Base-by-base conservation (phyloP, 371 early-diverging fungal species). In the Gilbertella persicaria region DNA sequence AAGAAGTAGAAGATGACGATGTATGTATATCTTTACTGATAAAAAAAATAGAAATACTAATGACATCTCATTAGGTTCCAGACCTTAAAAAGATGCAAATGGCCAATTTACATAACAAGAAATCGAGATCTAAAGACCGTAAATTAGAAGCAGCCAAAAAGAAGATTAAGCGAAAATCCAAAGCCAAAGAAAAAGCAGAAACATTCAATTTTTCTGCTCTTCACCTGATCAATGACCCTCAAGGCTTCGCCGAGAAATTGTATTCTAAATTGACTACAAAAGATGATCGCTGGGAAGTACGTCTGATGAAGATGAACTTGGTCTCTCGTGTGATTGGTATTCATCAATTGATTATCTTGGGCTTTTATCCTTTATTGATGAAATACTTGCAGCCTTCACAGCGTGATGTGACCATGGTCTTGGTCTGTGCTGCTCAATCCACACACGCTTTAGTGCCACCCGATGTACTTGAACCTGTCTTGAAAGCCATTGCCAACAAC, bases 381-480 rank as follows among this genome's bases (percentile, higher is more conserved):
- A 85, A 92, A 47, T 97, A 95, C 64, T 74, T 98, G 16, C 90
- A 94, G 60, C 98, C 98, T 10, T 90, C 92, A 50, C 97, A 98
- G 66, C 77, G 85, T 41, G 94, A 97, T 60, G 95, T 96, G 1
- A 95, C 96, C 25, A 78, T 82, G 71, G 89, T 98, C n/a, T 74
- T 98, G 38, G 96, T 94, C 10, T 84, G 87, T 54, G 73, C 88
- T 29, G 97, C 97, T 17, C 97, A 97, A 63, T 87, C 93, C 9
- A 80, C 88, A 8, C 97, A 98, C 67, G 84, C 93, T 8, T 75
- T 97, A 8, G 88, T 95, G 4, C 97, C 98, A 25, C 96, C 97
- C 3, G 98, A 98, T 62, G 86, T 77, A 1, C 70, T 96, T 49
- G 88, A 88, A 57, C 87, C 91, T 13, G 85, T 95, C 1, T 67